phyloP scores from a whole-genome alignment of 129 eudicot species.

The Lactuca saligna region DNA sequence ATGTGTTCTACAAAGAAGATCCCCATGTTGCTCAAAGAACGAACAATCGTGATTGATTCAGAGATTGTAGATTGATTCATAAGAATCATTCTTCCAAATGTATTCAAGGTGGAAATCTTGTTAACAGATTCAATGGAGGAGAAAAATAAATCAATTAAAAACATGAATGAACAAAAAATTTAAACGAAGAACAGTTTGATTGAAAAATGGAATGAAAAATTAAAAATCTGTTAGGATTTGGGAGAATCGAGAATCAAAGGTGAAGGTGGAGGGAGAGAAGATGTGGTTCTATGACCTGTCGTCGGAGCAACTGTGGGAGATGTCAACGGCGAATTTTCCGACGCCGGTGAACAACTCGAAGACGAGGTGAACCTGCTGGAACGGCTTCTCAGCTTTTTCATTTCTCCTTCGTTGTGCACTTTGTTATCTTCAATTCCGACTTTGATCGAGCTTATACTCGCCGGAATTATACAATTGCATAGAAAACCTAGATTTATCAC shows the following conservation, averaged over 20 bases:
- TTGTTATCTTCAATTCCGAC: constrained; percentile 62
- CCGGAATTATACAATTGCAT: constrained; percentile 84
- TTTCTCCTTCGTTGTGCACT: constrained; percentile 44
- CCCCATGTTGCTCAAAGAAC: constrained; percentile 1
- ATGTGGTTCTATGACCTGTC: constrained; percentile 23
- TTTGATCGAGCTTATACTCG: constrained; percentile 55
- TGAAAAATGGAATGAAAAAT: constrained; percentile 4
- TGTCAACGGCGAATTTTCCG: constrained; percentile 32
- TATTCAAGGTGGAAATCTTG: constrained; percentile 22
- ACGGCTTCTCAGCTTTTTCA: constrained; percentile 43
- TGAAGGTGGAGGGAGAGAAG: constrained; percentile 42
- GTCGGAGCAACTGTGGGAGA: constrained; percentile 30
- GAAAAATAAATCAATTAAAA: constrained; percentile 26
- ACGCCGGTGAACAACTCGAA: constrained; percentile 37
- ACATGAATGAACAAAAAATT: neutral
- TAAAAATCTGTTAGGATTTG: constrained; percentile 23
- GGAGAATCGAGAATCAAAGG: constrained; percentile 49
- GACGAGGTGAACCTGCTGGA: constrained; percentile 43
- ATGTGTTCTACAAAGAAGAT: neutral
- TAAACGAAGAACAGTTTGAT: constrained; percentile 17
- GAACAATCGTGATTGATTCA: neutral
- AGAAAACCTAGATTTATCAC: constrained; percentile 42
- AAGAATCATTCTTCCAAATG: constrained; percentile 14
- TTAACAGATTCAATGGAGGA: constrained; percentile 19
- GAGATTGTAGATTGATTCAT: neutral